Percentiles rank a stretch among this genome's conserved stretches.
phyloP scores from a whole-genome alignment of 768 basidiomycete species.

The Phylloporus rhodoxanthus region DNA sequence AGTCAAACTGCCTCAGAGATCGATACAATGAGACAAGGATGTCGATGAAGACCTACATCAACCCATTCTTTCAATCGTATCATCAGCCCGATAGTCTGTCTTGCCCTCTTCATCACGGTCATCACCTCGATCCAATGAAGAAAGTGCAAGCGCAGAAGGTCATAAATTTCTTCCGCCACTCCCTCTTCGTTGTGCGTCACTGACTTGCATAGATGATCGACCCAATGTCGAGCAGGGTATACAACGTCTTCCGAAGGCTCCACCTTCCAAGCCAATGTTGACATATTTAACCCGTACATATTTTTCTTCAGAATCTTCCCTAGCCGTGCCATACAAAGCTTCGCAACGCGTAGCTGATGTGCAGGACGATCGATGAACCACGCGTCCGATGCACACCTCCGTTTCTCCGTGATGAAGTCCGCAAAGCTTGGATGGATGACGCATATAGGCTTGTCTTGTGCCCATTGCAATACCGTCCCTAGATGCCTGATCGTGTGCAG shows the following conservation, averaged over 20 bases:
- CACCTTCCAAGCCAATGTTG: constrained; percentile 10
- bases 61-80: constrained; percentile 25
- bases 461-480: constrained; percentile 25
- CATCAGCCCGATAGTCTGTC: constrained; percentile 28
- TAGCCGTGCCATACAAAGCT: constrained; percentile 21
- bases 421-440: constrained; percentile 31
- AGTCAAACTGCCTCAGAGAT: not conserved
- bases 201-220: constrained; percentile 25
- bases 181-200: not conserved
- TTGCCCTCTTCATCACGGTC: constrained; percentile 27
- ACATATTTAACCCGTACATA: constrained; percentile 19
- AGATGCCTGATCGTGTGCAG: constrained; percentile 28
- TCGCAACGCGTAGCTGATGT: constrained; percentile 21
- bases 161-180: constrained; percentile 12
- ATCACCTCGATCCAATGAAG: constrained; percentile 33
- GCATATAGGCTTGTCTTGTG: constrained; percentile 22
- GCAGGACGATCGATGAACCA: constrained; percentile 26
- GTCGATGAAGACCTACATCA: constrained; percentile 14
- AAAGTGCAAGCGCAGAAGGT: constrained; percentile 23
- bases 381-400: constrained; percentile 23
- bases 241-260: constrained; percentile 22
- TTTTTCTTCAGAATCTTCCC: constrained; percentile 21
- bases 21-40: not conserved
- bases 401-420: constrained; percentile 30
- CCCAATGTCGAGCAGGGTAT: constrained; percentile 25